Evolutionary conservation across 2,329 filamentous ascomycete species (phyloP).

Genomic region (Hypoxylon sp.): DNA sequence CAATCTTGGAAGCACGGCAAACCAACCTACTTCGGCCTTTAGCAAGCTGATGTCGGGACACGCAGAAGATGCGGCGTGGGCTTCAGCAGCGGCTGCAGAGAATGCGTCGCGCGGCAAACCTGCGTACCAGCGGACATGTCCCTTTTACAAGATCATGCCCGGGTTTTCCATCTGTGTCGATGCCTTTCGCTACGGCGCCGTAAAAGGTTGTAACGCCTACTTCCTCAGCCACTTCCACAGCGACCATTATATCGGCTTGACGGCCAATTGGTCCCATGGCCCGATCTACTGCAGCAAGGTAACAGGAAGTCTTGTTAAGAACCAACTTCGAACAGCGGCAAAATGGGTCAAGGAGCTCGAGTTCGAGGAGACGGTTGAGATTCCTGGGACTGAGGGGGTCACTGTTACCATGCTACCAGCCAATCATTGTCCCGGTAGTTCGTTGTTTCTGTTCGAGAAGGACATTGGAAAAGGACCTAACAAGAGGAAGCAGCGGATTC

Average conservation of each 20-base stretch:
- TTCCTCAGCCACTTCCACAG: constrained; percentile 99
- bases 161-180: constrained; percentile 95
- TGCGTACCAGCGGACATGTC: constrained; percentile 90
- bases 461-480: constrained; percentile 71
- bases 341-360: constrained; percentile 89
- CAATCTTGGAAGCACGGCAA: constrained; percentile 61
- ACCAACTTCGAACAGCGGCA: constrained; percentile 86
- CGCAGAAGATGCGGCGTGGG: constrained; percentile 92
- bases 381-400: constrained; percentile 86
- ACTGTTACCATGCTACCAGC: constrained; percentile 94
- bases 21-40: constrained; percentile 78
- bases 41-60: constrained; percentile 93
- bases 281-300: constrained; percentile 97
- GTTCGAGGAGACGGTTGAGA: constrained; percentile 83
- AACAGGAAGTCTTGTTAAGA: constrained; percentile 89
- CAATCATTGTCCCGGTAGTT: constrained; percentile 97
- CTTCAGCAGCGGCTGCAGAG: constrained; percentile 85
- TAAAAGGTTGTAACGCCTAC: constrained; percentile 92
- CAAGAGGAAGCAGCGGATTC: constrained; percentile 79
- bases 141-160: constrained; percentile 98
- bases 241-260: constrained; percentile 95
- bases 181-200: constrained; percentile 94
- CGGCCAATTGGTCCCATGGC: constrained; percentile 89
- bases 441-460: constrained; percentile 94
- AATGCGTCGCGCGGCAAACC: constrained; percentile 84